Conservation (phyloP, 2,329 filamentous ascomycete genomes). For the Diaporthe destruens region DNA sequence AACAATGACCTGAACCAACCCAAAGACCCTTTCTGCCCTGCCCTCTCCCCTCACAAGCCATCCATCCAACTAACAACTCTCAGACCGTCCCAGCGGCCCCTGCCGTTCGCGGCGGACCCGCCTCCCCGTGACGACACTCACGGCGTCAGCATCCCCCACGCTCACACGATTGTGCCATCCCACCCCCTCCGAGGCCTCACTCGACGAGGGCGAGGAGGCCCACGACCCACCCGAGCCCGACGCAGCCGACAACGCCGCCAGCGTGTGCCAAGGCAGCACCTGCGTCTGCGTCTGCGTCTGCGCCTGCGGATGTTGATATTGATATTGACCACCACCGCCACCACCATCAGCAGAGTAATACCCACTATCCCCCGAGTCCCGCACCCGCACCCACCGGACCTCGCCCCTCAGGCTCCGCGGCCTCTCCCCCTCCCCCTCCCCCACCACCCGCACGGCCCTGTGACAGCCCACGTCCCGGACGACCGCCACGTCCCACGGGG, state of each 20-base stretch:
- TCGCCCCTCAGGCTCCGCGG: slow-evolving; percentile 3
- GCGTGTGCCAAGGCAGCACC: no score
- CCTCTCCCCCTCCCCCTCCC: no score
- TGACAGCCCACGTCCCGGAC: neutral
- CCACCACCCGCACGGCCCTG: neutral
- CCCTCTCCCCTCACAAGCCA: no score
- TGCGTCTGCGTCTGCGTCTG: no score
- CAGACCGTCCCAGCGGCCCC: neutral
- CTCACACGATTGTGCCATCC: no score
- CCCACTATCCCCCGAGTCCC: slow-evolving; percentile 34
- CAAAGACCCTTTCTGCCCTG: no score
- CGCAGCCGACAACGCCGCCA: neutral
- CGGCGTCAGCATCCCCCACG: neutral
- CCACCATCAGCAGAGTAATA: slow-evolving; percentile 18
- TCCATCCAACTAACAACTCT: neutral
- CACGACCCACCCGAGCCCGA: neutral
- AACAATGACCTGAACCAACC: neutral
- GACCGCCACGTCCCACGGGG: neutral
- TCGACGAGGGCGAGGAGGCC: neutral
- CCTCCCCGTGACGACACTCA: no score
- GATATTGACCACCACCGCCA: neutral
- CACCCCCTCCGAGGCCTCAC: neutral
- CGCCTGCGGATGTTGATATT: no score
- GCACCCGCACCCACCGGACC: neutral
- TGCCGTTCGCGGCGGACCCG: neutral